phyloP scores from a whole-genome alignment of 2,329 filamentous ascomycete genomes.

The Zasmidium cellare region DNA sequence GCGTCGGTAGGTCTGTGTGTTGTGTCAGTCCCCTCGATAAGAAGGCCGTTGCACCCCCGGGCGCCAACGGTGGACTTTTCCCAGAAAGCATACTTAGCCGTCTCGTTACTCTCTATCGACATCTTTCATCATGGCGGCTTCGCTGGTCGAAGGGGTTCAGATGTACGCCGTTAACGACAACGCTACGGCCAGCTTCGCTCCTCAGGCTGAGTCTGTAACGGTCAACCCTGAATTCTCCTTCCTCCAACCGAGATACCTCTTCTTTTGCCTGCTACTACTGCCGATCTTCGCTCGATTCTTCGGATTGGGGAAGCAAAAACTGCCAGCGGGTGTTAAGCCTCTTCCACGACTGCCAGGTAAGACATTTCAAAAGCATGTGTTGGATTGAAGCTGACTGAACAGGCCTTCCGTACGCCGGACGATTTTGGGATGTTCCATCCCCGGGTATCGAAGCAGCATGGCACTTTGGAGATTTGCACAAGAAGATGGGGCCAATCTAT shows the following conservation, averaged over 20 bases:
- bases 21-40: background rate
- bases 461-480: constrained; percentile 37
- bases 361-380: background rate
- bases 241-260: constrained; percentile 2
- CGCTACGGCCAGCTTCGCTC: background rate
- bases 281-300: constrained; percentile 5
- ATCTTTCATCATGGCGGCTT: background rate
- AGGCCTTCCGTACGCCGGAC: constrained; percentile 34
- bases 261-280: background rate
- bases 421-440: constrained; percentile 35
- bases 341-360: constrained; percentile 28
- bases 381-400: background rate
- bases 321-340: constrained; percentile 28
- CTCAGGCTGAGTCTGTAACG: background rate
- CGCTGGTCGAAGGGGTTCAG: background rate
- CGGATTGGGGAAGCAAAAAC: constrained; percentile 17
- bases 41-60: background rate
- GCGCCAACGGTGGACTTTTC: background rate
- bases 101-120: background rate
- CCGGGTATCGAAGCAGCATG: constrained; percentile 36
- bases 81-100: background rate
- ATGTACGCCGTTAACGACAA: background rate
- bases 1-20: background rate
- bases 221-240: constrained; percentile 4
- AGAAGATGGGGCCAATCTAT: constrained; percentile 37